Evolutionary conservation across 2,329 filamentous ascomycete genomes (phyloP), one percentile per base, ranked within the genome.

Genomic region (Fusarium incarnatum): DNA sequence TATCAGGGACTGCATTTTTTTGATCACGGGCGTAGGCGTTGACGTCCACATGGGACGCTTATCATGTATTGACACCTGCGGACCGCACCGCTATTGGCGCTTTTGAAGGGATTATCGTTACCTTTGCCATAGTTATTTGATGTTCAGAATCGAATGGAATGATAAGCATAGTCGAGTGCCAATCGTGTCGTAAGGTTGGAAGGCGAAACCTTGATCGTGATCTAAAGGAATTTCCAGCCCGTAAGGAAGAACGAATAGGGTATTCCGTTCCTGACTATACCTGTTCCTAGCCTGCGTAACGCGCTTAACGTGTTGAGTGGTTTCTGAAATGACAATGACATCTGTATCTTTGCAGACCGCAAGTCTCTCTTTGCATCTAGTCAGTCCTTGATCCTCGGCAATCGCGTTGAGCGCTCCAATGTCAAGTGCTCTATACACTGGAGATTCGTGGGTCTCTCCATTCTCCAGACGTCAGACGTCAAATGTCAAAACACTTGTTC

Each of bases 231-330:
- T 13, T 47, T n/a, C 11, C 11, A 47, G 4, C 25, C 25, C 13
- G 18, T 47, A 8, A 50, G 15, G 56, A 15, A 32, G 25, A 42
- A 46, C 57, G 46, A 65, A 41, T 55, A 37, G 44, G 63, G 42
- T 16, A 32, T 28, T 12, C 20, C 40, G 63, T 66, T 67, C 63
- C 63, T 67, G 63, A 62, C 62, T 66, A 66, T 64, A 32, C 63
- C 56, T 67, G 63, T 66, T 66, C 48, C 63, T 66, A 46, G 40
- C 15, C 52, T 66, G 63, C 61, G 55, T 66, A 66, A 67, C 64
- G 40, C 54, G 22, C 34, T 62, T 49, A 47, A 47, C 22, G 45
- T 40, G 32, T 66, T 23, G 46, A 53, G 44, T 25, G 41, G 41
- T 53, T 28, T 30, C 11, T 41, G 32, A 61, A 34, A 61, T 50